A percentile compares a stretch with the other conserved stretches of the same genome.
phyloP scores from a whole-genome alignment of 345 rosid species.

The Linum tenue region DNA sequence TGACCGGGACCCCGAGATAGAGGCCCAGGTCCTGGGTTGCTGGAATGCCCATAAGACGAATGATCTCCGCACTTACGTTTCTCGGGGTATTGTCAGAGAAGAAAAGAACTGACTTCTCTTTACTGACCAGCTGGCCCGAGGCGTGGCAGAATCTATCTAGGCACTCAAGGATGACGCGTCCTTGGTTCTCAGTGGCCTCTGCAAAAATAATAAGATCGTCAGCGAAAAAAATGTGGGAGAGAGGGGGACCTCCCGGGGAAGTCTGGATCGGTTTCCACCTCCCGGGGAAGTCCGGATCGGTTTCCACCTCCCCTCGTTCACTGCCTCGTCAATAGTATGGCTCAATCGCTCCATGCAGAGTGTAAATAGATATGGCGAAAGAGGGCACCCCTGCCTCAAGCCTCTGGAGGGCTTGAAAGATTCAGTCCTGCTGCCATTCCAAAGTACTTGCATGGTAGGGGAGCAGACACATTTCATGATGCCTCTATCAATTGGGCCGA shows the following conservation, averaged over 20 bases:
- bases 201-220: too few relatives aligned
- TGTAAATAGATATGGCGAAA: background rate
- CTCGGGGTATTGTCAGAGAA: background rate
- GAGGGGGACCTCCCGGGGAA: background rate
- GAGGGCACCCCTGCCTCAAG: background rate
- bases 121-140: background rate
- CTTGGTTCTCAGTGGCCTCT: background rate
- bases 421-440: background rate
- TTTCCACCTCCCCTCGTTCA: too few relatives aligned
- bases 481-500: background rate
- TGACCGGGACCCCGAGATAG: background rate
- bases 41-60: too few relatives aligned
- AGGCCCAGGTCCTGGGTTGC: too few relatives aligned
- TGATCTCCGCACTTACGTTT: background rate
- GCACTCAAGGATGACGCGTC: background rate
- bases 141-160: background rate
- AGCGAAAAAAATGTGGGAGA: background rate
- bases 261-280: background rate
- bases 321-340: too few relatives aligned
- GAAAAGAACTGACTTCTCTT: background rate
- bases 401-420: background rate
- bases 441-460: background rate
- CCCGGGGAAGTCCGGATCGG: background rate
- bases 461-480: background rate
- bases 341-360: background rate